Conservation (phyloP, 2,329 filamentous ascomycete species). For the Zasmidium citrigriseum region DNA sequence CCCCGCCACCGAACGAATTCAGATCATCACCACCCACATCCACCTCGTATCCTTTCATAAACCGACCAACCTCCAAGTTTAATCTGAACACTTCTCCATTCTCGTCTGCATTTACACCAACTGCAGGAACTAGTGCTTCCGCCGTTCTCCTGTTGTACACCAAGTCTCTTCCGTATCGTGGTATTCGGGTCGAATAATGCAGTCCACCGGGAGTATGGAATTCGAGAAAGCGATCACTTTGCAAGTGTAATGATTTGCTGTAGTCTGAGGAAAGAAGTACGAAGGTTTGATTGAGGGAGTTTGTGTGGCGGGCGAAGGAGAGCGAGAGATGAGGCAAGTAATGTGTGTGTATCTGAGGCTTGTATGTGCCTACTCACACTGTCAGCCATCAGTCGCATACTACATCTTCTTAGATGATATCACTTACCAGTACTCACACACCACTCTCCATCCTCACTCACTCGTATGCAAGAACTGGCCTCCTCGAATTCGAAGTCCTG, state of each 20-base stretch:
- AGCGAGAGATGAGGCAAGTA: constrained; percentile 89
- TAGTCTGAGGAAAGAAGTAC: constrained; percentile 86
- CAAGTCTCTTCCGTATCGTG: constrained; percentile 87
- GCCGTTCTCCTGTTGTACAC: constrained; percentile 79
- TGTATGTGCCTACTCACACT: constrained; percentile 57
- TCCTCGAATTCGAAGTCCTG: constrained; percentile 99
- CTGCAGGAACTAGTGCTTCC: constrained; percentile 83
- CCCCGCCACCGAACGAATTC: constrained; percentile 63
- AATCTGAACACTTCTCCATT: constrained; percentile 90
- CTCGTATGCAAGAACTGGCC: constrained; percentile 83
- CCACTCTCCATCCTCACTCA: constrained; percentile 96
- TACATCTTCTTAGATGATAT: neutral
- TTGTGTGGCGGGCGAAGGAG: constrained; percentile 91
- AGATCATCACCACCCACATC: constrained; percentile 85
- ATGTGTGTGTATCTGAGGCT: constrained; percentile 92
- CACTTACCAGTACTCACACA: constrained; percentile 82
- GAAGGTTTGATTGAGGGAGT: constrained; percentile 88
- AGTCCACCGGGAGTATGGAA: constrained; percentile 88
- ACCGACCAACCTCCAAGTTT: constrained; percentile 87
- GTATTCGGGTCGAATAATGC: constrained; percentile 86
- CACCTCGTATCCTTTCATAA: constrained; percentile 91
- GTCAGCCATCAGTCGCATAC: constrained; percentile 26
- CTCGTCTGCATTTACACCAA: constrained; percentile 82
- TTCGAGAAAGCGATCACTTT: constrained; percentile 86
- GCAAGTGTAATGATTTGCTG: constrained; percentile 89